Percentiles rank a stretch among this genome's conserved stretches.
Conservation (phyloP, 2,329 filamentous ascomycete genomes). For the Cadophora sp. region DNA sequence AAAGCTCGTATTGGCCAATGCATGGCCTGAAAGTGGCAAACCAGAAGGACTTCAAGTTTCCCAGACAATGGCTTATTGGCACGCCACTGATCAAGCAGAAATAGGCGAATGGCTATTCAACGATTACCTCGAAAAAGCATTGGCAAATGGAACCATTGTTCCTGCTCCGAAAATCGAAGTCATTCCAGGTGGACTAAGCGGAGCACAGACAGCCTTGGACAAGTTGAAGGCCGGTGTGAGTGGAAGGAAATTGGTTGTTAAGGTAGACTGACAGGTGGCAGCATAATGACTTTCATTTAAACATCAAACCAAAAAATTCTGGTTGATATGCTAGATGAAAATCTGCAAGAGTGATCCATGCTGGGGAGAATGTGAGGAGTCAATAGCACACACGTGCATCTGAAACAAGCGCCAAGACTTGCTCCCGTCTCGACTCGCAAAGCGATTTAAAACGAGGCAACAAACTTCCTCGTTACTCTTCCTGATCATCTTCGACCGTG, state of each 20-base stretch:
- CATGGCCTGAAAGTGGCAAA: constrained; percentile 12
- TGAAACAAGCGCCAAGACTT: constrained; percentile 1
- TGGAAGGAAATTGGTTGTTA: constrained; percentile 33
- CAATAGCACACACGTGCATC: neutral
- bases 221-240: constrained; percentile 31
- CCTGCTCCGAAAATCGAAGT: constrained; percentile 29
- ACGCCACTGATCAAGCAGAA: constrained; percentile 17
- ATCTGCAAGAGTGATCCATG: neutral
- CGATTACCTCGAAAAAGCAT: constrained; percentile 24
- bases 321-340: neutral
- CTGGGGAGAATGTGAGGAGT: neutral
- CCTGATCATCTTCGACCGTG: neutral
- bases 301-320: neutral
- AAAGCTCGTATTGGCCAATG: constrained; percentile 21
- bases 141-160: constrained; percentile 26
- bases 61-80: neutral
- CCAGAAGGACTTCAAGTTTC: constrained; percentile 26
- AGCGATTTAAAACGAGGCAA: neutral
- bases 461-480: neutral
- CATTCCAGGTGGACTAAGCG: constrained; percentile 26
- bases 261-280: constrained; percentile 12
- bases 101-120: constrained; percentile 31
- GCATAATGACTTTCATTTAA: too few relatives aligned
- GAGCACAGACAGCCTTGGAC: constrained; percentile 25
- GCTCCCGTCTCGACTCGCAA: neutral